Evolutionary conservation across 495 filamentous ascomycete species (phyloP).

Genomic region (Neurospora sp.): DNA sequence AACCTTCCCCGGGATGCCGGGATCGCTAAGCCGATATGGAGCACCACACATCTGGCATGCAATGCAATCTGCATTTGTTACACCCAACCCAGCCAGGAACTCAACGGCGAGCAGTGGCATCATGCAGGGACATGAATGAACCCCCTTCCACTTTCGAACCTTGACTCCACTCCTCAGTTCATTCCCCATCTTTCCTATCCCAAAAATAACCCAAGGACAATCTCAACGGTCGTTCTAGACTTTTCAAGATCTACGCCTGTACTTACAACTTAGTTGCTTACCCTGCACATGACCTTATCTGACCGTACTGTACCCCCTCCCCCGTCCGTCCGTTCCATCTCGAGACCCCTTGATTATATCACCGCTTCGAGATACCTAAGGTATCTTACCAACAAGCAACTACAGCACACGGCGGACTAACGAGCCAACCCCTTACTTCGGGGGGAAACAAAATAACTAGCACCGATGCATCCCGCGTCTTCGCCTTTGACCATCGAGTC

Average conservation of each 20-base stretch:
- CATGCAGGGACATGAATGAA: neutral
- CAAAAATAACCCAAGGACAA: neutral
- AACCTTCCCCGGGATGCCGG: neutral
- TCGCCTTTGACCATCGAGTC: slow-evolving; percentile 66
- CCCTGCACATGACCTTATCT: neutral
- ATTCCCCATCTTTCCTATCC: neutral
- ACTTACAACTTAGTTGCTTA: neutral
- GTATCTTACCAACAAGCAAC: neutral
- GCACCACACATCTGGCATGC: neutral
- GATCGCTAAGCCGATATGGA: neutral
- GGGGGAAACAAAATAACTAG: slow-evolving; percentile 23
- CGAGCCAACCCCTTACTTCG: neutral
- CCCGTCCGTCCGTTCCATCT: too few relatives aligned
- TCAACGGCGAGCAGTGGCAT: neutral
- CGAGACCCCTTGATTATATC: neutral
- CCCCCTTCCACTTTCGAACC: neutral
- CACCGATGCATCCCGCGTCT: slow-evolving; percentile 49
- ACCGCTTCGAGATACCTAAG: neutral
- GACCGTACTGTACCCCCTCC: neutral
- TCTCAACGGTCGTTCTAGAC: neutral
- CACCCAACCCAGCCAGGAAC: neutral
- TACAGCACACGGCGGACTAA: neutral
- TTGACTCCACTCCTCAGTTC: neutral
- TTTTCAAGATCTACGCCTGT: neutral
- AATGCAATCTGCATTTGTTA: neutral